Evolutionary conservation across 2,329 filamentous ascomycete species (phyloP), one percentile per base, ranked within the genome.

Genomic region (Aphanoascus verrucosus): DNA sequence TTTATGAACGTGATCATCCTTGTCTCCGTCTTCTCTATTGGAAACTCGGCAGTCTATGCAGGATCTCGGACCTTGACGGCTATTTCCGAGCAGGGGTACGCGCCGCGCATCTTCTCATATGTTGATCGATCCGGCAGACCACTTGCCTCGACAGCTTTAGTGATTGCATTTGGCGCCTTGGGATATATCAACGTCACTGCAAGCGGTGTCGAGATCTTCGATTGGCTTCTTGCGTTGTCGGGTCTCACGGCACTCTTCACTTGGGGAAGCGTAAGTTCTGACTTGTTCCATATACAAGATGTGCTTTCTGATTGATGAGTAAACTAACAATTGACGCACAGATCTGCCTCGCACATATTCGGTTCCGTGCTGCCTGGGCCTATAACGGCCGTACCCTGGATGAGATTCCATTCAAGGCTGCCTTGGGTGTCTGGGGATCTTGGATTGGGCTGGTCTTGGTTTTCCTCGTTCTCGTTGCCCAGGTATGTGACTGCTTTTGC

Each of bases 1-100:
- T 78, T 90, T 51, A 82, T 90, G 67, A 90, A 90, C 65, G 85
- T 84, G 37, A 74, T 88, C 23, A 82, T 90, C 60, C 75, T 89
- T 59, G 85, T 82, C 0, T 85, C 83, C 0, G 84, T 83, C 0
- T 83, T 80, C 69, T 87, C 83, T 0, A 77, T 84, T 0, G 81
- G 79, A 0, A 88, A 88, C 60, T 81, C 84, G 59, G 79, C 77
- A 61, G 71, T 88, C 43, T 75, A 76, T 60, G 71, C 72, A 1
- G 74, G 81, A 44, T 86, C 83, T 2, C 79, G 86, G 17, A 89
- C 85, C 0, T 69, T 91, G 1, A 70, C 89, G 0, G 88, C 82
- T 70, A 86, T 90, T 81, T 83, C 84, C 0, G 82, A 86, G 60
- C 81, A 81, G 41, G 75, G 79, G 47, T 86, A 85, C 65, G 86